phyloP scores from a whole-genome alignment of 352 stramenopile genomes.

The Phytophthora cajani region DNA sequence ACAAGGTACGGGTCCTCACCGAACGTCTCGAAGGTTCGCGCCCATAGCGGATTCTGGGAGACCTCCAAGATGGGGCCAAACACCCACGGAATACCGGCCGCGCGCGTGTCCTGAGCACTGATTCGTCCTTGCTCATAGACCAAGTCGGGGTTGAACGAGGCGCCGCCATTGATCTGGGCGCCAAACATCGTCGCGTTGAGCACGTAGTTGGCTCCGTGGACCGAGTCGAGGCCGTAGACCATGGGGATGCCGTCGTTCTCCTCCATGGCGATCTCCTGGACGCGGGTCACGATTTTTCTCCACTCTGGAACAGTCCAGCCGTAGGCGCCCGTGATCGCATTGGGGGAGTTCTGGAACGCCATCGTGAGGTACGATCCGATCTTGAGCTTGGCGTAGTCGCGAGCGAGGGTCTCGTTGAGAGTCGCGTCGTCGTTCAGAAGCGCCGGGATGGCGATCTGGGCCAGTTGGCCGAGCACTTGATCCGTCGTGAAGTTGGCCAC shows the following conservation, averaged over 20 bases:
- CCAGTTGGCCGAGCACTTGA: slow-evolving; percentile 81
- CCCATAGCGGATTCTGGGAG: no score
- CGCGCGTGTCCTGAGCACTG: no score
- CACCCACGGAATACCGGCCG: no score
- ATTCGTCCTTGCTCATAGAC: no score
- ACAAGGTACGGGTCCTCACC: slow-evolving; percentile 63
- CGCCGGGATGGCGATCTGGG: slow-evolving; percentile 78
- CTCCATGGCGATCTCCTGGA: slow-evolving; percentile 75
- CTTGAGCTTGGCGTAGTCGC: slow-evolving; percentile 65
- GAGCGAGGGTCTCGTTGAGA: slow-evolving; percentile 56
- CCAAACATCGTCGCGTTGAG: slow-evolving; percentile 27
- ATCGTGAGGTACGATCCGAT: slow-evolving; percentile 86
- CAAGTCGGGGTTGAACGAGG: no score
- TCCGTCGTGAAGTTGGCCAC: slow-evolving; percentile 12
- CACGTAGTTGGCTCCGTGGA: slow-evolving; percentile 86
- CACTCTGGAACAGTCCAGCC: slow-evolving; percentile 46
- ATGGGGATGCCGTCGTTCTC: slow-evolving; percentile 53
- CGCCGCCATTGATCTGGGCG: no score
- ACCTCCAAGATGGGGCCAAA: no score
- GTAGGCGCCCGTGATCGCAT: slow-evolving; percentile 3
- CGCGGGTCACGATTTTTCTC: slow-evolving; percentile 56
- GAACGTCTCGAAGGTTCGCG: no score
- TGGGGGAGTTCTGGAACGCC: slow-evolving; percentile 20
- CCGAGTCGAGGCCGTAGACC: slow-evolving; percentile 85
- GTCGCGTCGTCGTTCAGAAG: slow-evolving; percentile 56